Evolutionary conservation across 202 grass and related monocot genomes (phyloP).

Genomic region (Setaria italica): DNA sequence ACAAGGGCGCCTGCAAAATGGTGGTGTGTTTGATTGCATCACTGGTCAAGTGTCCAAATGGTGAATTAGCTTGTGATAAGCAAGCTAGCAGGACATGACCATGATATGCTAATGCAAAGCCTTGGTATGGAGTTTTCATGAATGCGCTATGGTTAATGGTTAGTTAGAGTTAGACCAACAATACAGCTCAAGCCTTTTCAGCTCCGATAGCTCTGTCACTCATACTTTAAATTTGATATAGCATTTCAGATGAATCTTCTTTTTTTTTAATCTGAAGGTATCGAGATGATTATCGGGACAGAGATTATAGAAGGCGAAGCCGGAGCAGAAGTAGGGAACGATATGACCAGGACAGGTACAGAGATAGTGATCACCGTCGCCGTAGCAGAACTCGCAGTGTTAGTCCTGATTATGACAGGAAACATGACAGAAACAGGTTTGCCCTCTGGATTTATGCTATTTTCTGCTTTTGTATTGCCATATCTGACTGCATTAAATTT

Average conservation of each 20-base stretch:
- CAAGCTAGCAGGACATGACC: neutral
- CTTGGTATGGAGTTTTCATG: slow-evolving; percentile 11
- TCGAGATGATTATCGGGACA: slow-evolving; percentile 56
- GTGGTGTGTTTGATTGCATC: neutral
- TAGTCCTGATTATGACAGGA: slow-evolving; percentile 57
- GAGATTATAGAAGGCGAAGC: slow-evolving; percentile 51
- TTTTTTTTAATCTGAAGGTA: slow-evolving; percentile 38
- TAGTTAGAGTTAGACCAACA: neutral
- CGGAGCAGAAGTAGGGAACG: slow-evolving; percentile 55
- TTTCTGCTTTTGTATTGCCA: slow-evolving; percentile 8
- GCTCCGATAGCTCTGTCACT: neutral
- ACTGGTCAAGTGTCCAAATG: slow-evolving; percentile 7
- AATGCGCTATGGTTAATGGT: neutral
- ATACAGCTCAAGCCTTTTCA: neutral
- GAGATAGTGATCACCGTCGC: slow-evolving; percentile 47
- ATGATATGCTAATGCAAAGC: neutral
- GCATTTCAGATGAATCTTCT: slow-evolving; percentile 10
- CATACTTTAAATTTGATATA: neutral
- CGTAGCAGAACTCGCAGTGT: slow-evolving; percentile 51
- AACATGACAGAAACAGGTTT: slow-evolving; percentile 45
- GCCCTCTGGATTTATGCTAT: neutral
- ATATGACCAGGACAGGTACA: slow-evolving; percentile 45
- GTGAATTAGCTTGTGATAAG: neutral
- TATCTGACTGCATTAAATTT: slow-evolving; percentile 19
- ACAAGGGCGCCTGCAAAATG: neutral